A percentile compares a stretch with the other conserved stretches of the same genome.
Evolutionary conservation across 1,284 basidiomycete genomes (phyloP).

Genomic region (Boletus sp.): DNA sequence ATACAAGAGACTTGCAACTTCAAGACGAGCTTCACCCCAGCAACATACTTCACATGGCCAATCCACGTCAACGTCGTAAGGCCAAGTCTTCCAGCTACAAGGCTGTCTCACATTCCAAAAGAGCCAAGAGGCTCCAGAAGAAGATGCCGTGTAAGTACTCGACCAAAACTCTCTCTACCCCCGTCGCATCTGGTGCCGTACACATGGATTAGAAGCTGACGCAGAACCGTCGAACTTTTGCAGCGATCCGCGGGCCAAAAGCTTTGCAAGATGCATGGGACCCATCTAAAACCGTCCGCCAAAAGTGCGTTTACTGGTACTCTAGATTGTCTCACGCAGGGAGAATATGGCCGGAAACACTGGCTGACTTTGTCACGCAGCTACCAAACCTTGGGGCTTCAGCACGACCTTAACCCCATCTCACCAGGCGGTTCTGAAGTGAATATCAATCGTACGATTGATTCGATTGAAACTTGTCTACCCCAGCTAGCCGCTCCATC

Average conservation of each 20-base stretch:
- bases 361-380: conserved; percentile 38
- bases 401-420: conserved; percentile 61
- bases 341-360: background rate
- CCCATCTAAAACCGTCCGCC: conserved; percentile 81
- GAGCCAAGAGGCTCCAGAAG: conserved; percentile 71
- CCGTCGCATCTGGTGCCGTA: background rate
- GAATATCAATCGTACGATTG: conserved; percentile 5
- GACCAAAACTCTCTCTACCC: background rate
- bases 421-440: conserved; percentile 58
- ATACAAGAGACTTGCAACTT: too few species aligned
- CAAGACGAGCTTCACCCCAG: too few species aligned
- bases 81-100: conserved; percentile 66
- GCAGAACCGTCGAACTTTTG: background rate
- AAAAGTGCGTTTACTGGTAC: conserved; percentile 74
- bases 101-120: conserved; percentile 64
- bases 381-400: conserved; percentile 75
- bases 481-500: background rate
- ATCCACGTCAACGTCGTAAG: conserved; percentile 87
- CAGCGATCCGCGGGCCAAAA: conserved; percentile 82
- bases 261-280: conserved; percentile 86
- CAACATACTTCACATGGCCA: conserved; percentile 61
- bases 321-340: background rate
- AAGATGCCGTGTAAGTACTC: conserved; percentile 64
- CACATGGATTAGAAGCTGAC: conserved; percentile 6
- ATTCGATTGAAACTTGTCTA: conserved; percentile 8